Percentiles rank a stretch among this genome's conserved stretches.
Evolutionary conservation across 2,329 filamentous ascomycete species (phyloP).

Genomic region (Lecanicillium sp.): DNA sequence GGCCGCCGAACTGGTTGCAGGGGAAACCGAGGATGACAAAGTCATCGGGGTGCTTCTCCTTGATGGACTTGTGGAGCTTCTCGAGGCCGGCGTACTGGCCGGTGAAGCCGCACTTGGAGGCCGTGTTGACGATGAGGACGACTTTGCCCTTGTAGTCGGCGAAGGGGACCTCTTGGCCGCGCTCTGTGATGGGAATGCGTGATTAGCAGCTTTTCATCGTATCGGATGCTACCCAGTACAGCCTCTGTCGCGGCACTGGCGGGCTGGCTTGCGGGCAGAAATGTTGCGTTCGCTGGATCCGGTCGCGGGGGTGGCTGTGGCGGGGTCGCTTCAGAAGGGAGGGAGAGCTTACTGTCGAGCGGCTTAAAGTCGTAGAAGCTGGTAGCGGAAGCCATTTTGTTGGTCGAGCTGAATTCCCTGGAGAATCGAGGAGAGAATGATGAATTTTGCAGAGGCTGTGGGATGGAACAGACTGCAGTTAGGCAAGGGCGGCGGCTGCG

Average conservation of each 20-base stretch:
- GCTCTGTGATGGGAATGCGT: conserved; percentile 25
- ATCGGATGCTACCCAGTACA: no score
- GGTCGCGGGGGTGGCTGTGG: neutral
- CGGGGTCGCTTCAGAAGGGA: conserved; percentile 7
- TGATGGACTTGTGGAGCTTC: conserved; percentile 76
- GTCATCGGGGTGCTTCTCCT: conserved; percentile 61
- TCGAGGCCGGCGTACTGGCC: conserved; percentile 91
- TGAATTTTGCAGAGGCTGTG: neutral
- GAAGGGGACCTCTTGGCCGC: conserved; percentile 66
- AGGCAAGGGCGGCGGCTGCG: neutral
- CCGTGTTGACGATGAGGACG: conserved; percentile 93
- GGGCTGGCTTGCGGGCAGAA: neutral
- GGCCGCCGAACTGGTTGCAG: conserved; percentile 92
- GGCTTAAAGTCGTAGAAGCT: conserved; percentile 79
- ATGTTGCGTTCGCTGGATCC: neutral
- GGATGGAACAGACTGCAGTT: neutral
- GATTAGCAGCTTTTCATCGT: no score
- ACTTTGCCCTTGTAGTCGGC: conserved; percentile 80
- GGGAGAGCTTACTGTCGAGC: conserved; percentile 60
- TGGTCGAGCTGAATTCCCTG: conserved; percentile 1
- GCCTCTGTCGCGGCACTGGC: no score
- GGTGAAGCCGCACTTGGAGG: conserved; percentile 98
- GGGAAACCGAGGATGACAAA: conserved; percentile 93
- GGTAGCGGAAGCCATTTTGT: conserved; percentile 35
- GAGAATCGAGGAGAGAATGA: neutral